Evolutionary conservation across 305 asterid species (phyloP).

Genomic region (Rubia balearica): DNA sequence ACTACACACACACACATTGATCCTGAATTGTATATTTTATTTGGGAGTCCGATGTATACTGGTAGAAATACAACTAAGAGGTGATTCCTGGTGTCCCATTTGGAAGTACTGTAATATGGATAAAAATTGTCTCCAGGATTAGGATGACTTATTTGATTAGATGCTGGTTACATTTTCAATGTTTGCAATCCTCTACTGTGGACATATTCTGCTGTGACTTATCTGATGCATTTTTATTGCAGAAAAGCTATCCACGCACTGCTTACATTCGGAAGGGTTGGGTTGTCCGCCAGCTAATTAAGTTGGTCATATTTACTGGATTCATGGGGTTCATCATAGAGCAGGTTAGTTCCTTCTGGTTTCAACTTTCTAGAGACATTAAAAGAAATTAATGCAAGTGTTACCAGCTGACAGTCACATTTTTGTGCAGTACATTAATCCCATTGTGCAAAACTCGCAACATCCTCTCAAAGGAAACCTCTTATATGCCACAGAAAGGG

Average conservation of each 20-base stretch:
- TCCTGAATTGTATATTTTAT: background rate
- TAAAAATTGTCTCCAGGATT: background rate
- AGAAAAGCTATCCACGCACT: conserved; percentile 57
- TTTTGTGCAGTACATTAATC: conserved; percentile 83
- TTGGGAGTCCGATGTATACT: background rate
- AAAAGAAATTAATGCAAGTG: background rate
- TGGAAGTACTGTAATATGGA: background rate
- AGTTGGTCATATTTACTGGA: conserved; percentile 52
- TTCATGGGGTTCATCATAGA: conserved; percentile 49
- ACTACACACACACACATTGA: no score
- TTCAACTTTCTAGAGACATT: background rate
- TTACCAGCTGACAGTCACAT: conserved; percentile 27
- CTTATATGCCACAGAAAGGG: conserved; percentile 84
- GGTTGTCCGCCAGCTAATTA: conserved; percentile 48
- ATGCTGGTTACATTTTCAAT: background rate
- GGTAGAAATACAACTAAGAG: background rate
- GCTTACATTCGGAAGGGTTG: conserved; percentile 52
- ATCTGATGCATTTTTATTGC: conserved; percentile 24
- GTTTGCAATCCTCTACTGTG: background rate
- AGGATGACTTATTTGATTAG: background rate
- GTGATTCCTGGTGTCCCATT: background rate
- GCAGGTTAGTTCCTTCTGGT: conserved; percentile 47
- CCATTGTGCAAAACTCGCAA: conserved; percentile 84
- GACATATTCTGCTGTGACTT: background rate
- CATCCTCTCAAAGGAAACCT: conserved; percentile 93